Evolutionary conservation across 148 eudicot genomes (phyloP).

Genomic region (Vaccinium corymbosum): DNA sequence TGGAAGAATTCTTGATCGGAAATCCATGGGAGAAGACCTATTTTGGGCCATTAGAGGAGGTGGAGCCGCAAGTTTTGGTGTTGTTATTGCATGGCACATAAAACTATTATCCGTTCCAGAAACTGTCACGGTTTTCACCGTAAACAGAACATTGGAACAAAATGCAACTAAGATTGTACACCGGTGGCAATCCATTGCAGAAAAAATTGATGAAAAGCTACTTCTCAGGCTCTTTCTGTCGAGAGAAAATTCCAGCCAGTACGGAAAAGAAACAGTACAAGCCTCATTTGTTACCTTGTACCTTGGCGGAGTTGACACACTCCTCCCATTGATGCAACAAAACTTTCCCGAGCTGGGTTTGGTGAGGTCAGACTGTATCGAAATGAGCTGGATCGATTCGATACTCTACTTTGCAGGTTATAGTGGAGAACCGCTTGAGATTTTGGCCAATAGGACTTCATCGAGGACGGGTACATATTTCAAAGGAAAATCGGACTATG

Average conservation of each 20-base stretch:
- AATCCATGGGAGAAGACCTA: conserved; percentile 12
- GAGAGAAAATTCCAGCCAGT: not conserved
- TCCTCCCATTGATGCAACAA: conserved; percentile 8
- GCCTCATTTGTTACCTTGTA: not conserved
- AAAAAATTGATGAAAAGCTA: not conserved
- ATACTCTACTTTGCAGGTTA: not conserved
- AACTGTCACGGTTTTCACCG: conserved; percentile 13
- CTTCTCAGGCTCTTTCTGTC: not conserved
- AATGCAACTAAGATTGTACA: not conserved
- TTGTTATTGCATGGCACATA: conserved; percentile 6
- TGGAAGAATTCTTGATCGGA: conserved; percentile 6
- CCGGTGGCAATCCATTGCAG: conserved; percentile 9
- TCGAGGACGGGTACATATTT: not conserved
- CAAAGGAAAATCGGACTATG: conserved; percentile 14
- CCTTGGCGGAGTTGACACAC: conserved; percentile 2
- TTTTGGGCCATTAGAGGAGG: conserved; percentile 20
- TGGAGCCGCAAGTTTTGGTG: conserved; percentile 13
- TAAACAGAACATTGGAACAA: not conserved
- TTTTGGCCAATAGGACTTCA: not conserved
- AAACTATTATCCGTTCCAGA: not conserved
- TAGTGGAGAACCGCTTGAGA: not conserved
- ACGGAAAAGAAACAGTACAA: not conserved
- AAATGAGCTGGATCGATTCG: conserved; percentile 13
- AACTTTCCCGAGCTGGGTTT: conserved; percentile 19
- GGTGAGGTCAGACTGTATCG: conserved; percentile 6